Percentiles rank a stretch among this genome's conserved stretches.
Conservation (phyloP, 805 yeast genomes). For the Ogataea pilisensis region DNA sequence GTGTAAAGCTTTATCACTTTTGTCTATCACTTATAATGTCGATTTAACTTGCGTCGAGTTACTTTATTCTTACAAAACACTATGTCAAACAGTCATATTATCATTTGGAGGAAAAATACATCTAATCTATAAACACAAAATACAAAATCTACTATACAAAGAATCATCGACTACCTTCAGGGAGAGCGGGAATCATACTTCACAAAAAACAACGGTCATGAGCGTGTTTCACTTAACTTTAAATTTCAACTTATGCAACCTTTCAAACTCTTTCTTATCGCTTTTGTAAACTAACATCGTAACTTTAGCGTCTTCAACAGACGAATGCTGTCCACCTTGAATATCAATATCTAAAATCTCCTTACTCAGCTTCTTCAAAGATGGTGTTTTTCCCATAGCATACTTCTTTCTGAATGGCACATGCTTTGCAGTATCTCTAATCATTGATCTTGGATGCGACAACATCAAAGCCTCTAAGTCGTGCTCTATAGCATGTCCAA, state of each 20-base stretch:
- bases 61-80: too few species aligned
- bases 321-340: slow-evolving; percentile 75
- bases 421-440: slow-evolving; percentile 73
- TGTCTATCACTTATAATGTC: too few species aligned
- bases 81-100: too few species aligned
- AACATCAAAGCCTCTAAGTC: slow-evolving; percentile 68
- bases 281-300: slow-evolving; percentile 76
- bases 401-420: slow-evolving; percentile 51
- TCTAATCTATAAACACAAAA: too few species aligned
- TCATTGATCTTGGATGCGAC: slow-evolving; percentile 58
- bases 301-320: slow-evolving; percentile 87
- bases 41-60: too few species aligned
- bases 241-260: slow-evolving; percentile 28
- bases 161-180: too few species aligned
- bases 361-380: slow-evolving; percentile 59
- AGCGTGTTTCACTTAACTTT: slow-evolving; percentile 16
- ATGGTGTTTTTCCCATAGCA: slow-evolving; percentile 67
- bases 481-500: slow-evolving; percentile 83
- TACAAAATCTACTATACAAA: too few species aligned
- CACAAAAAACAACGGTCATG: too few species aligned
- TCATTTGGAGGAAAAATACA: too few species aligned
- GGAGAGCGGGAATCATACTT: too few species aligned
- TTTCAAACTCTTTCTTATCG: slow-evolving; percentile 60
- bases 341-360: slow-evolving; percentile 57
- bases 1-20: too few species aligned